A percentile compares a stretch with the other conserved stretches of the same genome.
These are phyloP conservation scores for Beta lomatogona DNA, from an alignment of 179 eudicot species.

Conservation along the genomic window DNA sequence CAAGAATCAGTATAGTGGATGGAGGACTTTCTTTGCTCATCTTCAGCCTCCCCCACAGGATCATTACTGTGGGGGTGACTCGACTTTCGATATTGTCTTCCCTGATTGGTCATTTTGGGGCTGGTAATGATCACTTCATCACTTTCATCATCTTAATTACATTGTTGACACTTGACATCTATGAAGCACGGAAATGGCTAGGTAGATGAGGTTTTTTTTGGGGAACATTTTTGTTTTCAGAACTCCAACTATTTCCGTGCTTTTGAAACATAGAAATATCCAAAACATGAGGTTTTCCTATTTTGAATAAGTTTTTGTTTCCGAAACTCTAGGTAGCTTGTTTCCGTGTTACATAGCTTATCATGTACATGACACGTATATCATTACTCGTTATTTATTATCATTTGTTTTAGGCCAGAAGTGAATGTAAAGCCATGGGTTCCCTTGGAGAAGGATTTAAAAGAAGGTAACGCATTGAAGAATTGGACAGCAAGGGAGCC, in stretches of 20 bases:
- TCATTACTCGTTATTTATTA: too few species aligned
- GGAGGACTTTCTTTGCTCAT: constrained; percentile 21
- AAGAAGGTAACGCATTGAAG: constrained; percentile 39
- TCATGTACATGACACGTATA: not conserved
- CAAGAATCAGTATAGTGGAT: constrained; percentile 25
- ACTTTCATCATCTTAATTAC: too few species aligned
- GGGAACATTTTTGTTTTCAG: too few species aligned
- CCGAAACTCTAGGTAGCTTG: too few species aligned
- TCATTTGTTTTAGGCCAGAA: constrained; percentile 44
- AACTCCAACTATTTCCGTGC: too few species aligned
- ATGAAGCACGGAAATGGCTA: too few species aligned
- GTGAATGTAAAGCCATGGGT: constrained; percentile 52
- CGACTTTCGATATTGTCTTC: constrained; percentile 48
- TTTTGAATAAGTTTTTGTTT: too few species aligned
- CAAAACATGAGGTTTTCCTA: too few species aligned
- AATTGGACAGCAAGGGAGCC: constrained; percentile 52
- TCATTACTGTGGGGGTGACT: constrained; percentile 51
- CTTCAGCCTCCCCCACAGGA: constrained; percentile 59
- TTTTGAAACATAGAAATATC: too few species aligned
- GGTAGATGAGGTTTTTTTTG: too few species aligned
- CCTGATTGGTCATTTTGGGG: constrained; percentile 84
- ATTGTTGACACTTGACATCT: too few species aligned
- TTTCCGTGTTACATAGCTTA: not conserved
- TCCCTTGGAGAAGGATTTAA: constrained; percentile 39
- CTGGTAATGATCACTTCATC: constrained; percentile 48